phyloP scores from a whole-genome alignment of 345 rosid genomes.

The Combretum micranthum region DNA sequence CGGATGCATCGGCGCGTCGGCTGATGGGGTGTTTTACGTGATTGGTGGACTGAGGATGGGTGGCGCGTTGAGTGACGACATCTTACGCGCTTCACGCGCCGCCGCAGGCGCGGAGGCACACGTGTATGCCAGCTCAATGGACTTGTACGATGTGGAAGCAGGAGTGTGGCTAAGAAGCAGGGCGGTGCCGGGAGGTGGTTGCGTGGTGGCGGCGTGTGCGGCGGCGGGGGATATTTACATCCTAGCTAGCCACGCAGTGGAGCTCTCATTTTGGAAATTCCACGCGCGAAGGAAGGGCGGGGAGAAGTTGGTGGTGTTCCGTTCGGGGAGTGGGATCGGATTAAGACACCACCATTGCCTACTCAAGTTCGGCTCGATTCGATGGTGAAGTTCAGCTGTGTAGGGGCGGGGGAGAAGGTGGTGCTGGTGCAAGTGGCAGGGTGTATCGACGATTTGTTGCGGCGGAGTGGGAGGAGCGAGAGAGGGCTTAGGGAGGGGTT shows the following conservation, averaged over 20 bases:
- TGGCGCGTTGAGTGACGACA: conserved; percentile 19
- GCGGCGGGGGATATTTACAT: conserved; percentile 51
- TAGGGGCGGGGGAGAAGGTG: conserved; percentile 62
- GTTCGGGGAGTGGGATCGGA: conserved; percentile 77
- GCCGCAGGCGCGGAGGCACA: conserved; percentile 45
- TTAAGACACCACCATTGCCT: conserved; percentile 74
- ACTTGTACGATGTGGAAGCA: conserved; percentile 62
- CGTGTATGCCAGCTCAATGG: conserved; percentile 82
- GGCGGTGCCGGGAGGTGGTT: conserved; percentile 82
- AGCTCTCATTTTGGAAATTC: conserved; percentile 83
- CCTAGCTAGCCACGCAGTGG: conserved; percentile 80
- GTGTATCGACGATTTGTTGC: conserved; percentile 66
- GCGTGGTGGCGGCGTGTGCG: conserved; percentile 84
- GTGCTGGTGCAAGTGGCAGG: conserved; percentile 73
- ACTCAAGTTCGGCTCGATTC: conserved; percentile 61
- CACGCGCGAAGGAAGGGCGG: conserved; percentile 40
- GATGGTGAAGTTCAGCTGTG: conserved; percentile 68
- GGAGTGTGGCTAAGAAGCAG: conserved; percentile 72
- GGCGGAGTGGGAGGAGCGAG: conserved; percentile 63
- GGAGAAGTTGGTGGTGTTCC: conserved; percentile 6
- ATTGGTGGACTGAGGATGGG: conserved; percentile 83
- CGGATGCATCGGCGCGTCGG: conserved; percentile 80
- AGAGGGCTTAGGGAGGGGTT: conserved; percentile 55
- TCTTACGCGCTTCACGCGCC: conserved; percentile 19
- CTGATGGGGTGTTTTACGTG: conserved; percentile 72